Percentiles rank a stretch among this genome's conserved stretches.
These are phyloP conservation scores for Penicillium rolfsii DNA, from an alignment of 2,329 filamentous ascomycete species.

Conservation along the genomic window DNA sequence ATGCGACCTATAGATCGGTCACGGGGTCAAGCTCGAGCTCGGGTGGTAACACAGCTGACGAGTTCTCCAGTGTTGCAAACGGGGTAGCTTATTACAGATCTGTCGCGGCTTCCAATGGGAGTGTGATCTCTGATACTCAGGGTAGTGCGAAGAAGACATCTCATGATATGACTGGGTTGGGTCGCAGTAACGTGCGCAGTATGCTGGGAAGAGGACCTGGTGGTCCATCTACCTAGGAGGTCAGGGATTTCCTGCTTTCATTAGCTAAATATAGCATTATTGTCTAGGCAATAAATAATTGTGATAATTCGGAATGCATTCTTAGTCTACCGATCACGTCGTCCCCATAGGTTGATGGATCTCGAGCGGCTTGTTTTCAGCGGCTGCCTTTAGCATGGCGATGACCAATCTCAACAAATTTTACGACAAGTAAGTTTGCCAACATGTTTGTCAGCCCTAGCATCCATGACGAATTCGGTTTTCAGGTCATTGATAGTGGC, in stretches of 20 bases:
- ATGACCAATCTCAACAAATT: too few relatives aligned
- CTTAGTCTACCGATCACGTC: too few relatives aligned
- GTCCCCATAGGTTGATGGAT: too few relatives aligned
- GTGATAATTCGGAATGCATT: too few relatives aligned
- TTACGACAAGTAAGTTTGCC: too few relatives aligned
- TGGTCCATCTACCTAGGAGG: not conserved
- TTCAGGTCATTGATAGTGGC: too few relatives aligned
- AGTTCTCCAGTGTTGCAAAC: constrained; percentile 29
- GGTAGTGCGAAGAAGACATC: not conserved
- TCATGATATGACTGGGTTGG: constrained; percentile 3
- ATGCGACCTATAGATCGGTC: constrained; percentile 32
- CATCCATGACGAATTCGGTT: too few relatives aligned
- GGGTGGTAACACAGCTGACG: constrained; percentile 34
- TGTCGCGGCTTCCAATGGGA: constrained; percentile 34
- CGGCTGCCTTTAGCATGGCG: too few relatives aligned
- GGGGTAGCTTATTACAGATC: constrained; percentile 28
- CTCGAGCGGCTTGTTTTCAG: too few relatives aligned
- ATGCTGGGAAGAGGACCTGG: constrained; percentile 24
- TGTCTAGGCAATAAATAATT: too few relatives aligned
- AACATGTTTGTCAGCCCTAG: too few relatives aligned
- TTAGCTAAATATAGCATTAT: not conserved
- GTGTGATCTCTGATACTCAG: constrained; percentile 26
- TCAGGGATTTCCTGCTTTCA: not conserved
- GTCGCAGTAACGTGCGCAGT: constrained; percentile 17
- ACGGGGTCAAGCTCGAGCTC: constrained; percentile 30